phyloP scores from a whole-genome alignment of 176 grass and related monocot genomes.

The Guadua angustifolia region DNA sequence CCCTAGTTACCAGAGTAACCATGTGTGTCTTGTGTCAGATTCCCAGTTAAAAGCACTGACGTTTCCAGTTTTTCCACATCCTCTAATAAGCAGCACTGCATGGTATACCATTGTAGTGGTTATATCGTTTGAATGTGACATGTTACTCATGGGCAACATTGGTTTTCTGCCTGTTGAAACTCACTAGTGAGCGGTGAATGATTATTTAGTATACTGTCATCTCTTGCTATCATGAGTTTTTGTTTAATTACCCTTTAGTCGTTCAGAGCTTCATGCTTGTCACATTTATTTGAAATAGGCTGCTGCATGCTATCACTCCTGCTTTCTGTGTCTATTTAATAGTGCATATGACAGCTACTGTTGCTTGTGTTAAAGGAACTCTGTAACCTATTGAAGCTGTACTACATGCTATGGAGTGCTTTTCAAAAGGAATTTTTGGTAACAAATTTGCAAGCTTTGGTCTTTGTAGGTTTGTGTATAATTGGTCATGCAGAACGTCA shows the following conservation, averaged over 20 bases:
- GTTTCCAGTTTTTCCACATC: conserved; percentile 1
- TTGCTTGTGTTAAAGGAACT: conserved; percentile 23
- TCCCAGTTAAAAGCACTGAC: conserved; percentile 27
- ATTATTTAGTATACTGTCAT: conserved; percentile 15
- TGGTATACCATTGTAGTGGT: not conserved
- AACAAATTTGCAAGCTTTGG: not conserved
- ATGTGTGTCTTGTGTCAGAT: conserved; percentile 20
- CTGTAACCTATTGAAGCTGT: not conserved
- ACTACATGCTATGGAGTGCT: not conserved
- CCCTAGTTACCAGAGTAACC: conserved; percentile 12
- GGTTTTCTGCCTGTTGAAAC: conserved; percentile 2
- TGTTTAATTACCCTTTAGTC: not conserved
- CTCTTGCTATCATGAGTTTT: conserved; percentile 3
- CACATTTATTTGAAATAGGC: conserved; percentile 15
- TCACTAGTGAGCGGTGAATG: not conserved
- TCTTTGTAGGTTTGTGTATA: no score
- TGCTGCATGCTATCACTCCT: not conserved
- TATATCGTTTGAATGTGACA: conserved; percentile 17
- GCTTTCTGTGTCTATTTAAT: not conserved
- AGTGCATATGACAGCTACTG: conserved; percentile 3
- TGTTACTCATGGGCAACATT: conserved; percentile 21
- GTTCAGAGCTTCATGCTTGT: conserved; percentile 4
- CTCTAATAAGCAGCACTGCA: conserved; percentile 12
- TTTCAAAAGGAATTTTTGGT: not conserved
- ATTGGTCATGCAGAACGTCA: conserved; percentile 1